A percentile compares a stretch with the other conserved stretches of the same genome.
phyloP scores from a whole-genome alignment of 2,329 filamentous ascomycete species.

The Decorospora gaudefroyi region DNA sequence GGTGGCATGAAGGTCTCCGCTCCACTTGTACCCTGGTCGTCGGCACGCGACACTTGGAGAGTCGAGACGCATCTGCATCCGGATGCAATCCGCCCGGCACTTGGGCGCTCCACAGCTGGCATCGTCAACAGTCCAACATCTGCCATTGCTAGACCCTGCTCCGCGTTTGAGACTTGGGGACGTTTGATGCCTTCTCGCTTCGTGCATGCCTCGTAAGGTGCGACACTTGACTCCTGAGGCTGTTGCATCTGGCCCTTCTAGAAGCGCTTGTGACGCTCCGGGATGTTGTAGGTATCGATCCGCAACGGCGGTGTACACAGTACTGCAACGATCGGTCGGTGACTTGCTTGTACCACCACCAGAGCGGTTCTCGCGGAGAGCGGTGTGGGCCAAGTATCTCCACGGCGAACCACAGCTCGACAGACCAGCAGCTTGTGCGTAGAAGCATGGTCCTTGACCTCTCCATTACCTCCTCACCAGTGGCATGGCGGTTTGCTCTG shows the following conservation, averaged over 20 bases:
- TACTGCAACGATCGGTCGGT: conserved; percentile 12
- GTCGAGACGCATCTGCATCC: conserved; percentile 6
- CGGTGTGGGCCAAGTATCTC: conserved; percentile 25
- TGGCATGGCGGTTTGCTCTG: conserved; percentile 17
- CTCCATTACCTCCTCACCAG: background rate
- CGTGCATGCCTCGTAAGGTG: conserved; percentile 25
- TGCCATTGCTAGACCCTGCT: conserved; percentile 22
- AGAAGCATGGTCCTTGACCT: background rate
- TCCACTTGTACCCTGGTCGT: conserved; percentile 1
- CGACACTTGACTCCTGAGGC: conserved; percentile 26
- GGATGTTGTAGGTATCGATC: conserved; percentile 10
- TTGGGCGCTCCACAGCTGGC: conserved; percentile 16
- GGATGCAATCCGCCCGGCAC: conserved; percentile 17
- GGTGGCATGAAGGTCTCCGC: conserved; percentile 1
- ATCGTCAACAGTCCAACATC: conserved; percentile 24
- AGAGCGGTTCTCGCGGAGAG: conserved; percentile 16
- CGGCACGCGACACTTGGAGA: conserved; percentile 6
- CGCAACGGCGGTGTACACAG: conserved; percentile 2
- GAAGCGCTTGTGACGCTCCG: conserved; percentile 10
- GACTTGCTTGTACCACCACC: conserved; percentile 24
- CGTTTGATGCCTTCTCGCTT: conserved; percentile 30
- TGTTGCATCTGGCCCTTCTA: conserved; percentile 19
- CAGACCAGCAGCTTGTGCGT: conserved; percentile 5
- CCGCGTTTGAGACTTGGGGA: conserved; percentile 27
- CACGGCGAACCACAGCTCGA: conserved; percentile 4